These are phyloP conservation scores for Umbelopsis sp. DNA, from an alignment of 192 early-diverging fungal genomes.

Conservation along the genomic window DNA sequence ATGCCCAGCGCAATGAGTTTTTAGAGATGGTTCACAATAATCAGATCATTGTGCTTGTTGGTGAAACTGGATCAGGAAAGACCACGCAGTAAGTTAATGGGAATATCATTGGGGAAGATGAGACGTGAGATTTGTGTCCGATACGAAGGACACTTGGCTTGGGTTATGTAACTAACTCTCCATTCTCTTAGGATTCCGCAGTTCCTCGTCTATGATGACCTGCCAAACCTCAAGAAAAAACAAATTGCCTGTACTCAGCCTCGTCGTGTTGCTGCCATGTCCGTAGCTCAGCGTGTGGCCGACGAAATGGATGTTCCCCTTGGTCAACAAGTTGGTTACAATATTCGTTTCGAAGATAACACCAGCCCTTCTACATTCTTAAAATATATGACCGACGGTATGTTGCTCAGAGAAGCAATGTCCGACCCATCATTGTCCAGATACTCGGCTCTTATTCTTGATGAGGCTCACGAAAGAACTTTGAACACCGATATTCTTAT, in stretches of 20 bases:
- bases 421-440: constrained; percentile 81
- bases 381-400: constrained; percentile 99
- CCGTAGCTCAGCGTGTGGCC: constrained; percentile 97
- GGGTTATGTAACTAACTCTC: neutral
- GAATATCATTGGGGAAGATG: neutral
- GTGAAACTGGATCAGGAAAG: constrained; percentile 98
- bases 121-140: neutral
- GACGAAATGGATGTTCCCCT: constrained; percentile 94
- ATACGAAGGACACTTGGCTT: neutral
- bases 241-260: constrained; percentile 99
- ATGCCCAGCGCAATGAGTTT: constrained; percentile 91
- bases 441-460: constrained; percentile 96
- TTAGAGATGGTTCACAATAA: constrained; percentile 90
- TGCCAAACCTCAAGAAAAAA: constrained; percentile 86
- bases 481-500: constrained; percentile 97
- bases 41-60: constrained; percentile 94
- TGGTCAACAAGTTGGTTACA: constrained; percentile 97
- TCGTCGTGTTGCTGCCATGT: constrained; percentile 99
- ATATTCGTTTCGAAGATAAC: constrained; percentile 97
- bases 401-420: constrained; percentile 98
- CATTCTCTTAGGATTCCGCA: constrained; percentile 81
- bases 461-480: constrained; percentile 99
- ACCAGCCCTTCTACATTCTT: constrained; percentile 83
- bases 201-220: constrained; percentile 88
- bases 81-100: constrained; percentile 84